Percentiles rank a stretch among this genome's conserved stretches.
Conservation (phyloP, 441 rosid genomes). For the Gossypium schwendimanii region DNA sequence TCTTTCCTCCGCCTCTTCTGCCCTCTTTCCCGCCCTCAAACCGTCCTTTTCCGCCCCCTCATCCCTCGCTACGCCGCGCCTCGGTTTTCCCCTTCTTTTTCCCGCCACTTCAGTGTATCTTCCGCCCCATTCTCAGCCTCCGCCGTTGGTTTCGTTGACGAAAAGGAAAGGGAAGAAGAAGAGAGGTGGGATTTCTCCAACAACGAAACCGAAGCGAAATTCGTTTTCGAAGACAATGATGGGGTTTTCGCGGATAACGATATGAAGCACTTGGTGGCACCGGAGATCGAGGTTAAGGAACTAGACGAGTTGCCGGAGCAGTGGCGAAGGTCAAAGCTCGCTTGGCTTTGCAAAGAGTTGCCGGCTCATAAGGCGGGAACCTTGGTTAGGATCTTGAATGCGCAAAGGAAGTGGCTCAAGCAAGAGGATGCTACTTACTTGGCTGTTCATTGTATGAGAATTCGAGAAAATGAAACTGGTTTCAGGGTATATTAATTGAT, state of each 20-base stretch:
- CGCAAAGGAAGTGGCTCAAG: constrained; percentile 78
- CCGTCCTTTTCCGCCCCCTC: constrained; percentile 14
- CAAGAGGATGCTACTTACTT: constrained; percentile 80
- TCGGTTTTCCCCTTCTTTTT: not conserved
- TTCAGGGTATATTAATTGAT: constrained; percentile 40
- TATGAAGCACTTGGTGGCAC: constrained; percentile 31
- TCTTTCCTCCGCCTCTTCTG: constrained; percentile 21
- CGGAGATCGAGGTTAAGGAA: constrained; percentile 55
- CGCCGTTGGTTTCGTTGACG: constrained; percentile 38
- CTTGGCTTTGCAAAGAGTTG: constrained; percentile 84
- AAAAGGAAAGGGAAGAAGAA: constrained; percentile 7
- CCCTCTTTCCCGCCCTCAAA: constrained; percentile 22
- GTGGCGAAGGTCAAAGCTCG: constrained; percentile 75
- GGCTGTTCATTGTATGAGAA: constrained; percentile 62
- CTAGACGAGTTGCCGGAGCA: constrained; percentile 77
- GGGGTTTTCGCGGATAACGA: constrained; percentile 30
- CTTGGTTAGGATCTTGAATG: constrained; percentile 56
- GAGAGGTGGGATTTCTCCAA: constrained; percentile 19
- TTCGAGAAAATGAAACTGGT: constrained; percentile 72
- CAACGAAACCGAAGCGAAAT: constrained; percentile 1
- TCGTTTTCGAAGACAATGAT: constrained; percentile 27
- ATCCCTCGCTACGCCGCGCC: not conserved
- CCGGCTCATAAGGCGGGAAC: constrained; percentile 67
- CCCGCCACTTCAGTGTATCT: constrained; percentile 1
- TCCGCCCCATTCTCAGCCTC: constrained; percentile 10